Conservation (phyloP, 192 early-diverging fungal species). For the Haplosporangium gracile region DNA sequence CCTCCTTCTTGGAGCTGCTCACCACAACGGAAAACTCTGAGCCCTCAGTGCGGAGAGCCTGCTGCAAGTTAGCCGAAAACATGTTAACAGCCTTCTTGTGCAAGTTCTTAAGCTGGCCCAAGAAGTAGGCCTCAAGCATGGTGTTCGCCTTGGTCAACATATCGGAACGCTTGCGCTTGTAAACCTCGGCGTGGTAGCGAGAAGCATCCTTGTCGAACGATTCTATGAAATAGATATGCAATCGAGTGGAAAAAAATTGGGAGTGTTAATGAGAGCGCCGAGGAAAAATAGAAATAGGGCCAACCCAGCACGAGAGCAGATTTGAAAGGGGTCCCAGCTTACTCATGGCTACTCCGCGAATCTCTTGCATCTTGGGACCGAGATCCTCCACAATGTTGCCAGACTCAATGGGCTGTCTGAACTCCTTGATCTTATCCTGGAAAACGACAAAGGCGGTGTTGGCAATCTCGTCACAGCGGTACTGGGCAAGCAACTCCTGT, state of each 20-base stretch:
- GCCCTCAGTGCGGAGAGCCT: conserved; percentile 65
- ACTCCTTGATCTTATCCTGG: conserved; percentile 67
- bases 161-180: conserved; percentile 87
- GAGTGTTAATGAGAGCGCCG: neutral
- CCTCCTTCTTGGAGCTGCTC: conserved; percentile 56
- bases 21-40: conserved; percentile 79
- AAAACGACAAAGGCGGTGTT: conserved; percentile 80
- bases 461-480: conserved; percentile 98
- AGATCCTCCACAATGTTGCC: conserved; percentile 85
- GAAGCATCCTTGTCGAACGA: conserved; percentile 92
- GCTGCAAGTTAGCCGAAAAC: conserved; percentile 73
- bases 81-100: conserved; percentile 76
- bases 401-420: conserved; percentile 79
- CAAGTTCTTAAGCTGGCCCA: conserved; percentile 91
- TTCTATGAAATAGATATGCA: conserved; percentile 30
- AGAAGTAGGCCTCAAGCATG: conserved; percentile 81
- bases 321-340: neutral
- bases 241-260: neutral
- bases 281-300: conserved; percentile 20
- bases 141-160: conserved; percentile 83
- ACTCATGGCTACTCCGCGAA: conserved; percentile 70
- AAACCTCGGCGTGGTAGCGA: conserved; percentile 91
- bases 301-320: neutral
- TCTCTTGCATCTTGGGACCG: conserved; percentile 72
- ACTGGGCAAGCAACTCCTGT: conserved; percentile 97